Base-by-base conservation (phyloP, 331 rosid genomes). In the Quercus tomentella region DNA sequence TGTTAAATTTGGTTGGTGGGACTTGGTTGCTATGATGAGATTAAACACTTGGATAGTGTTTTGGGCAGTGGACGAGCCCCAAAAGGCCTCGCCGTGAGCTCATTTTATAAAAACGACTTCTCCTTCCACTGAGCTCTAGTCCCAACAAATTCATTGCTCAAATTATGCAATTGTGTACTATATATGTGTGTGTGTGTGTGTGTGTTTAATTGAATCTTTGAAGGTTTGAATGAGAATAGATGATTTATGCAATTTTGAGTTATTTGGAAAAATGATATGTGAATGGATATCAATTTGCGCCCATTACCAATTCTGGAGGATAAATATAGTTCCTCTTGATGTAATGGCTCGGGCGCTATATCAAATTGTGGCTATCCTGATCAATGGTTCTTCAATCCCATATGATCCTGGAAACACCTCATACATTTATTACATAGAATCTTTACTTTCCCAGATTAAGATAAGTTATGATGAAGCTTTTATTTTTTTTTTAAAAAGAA, bases 101-200 rank as follows among this genome's bases (percentile, higher is more conserved):
- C 21, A 4, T 23, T 33, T 14, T 5, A 7, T 22, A 1, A 49
- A 18, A 89, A 91, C 91, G 98, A 94, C 98, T 92, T 94, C 98
- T 94, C 98, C 98, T 94, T 94, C 98, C 97, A 72, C 98, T 92
- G 97, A 94, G 98, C 91, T 84, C 76, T 37, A 12, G 3, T 71
- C 66, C 81, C 73, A 12, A 35, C 20, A 6, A 16, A 12, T 5
- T 3, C 33, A 25, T 26, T 61, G 9, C 4, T 41, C 45, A 41
- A 41, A 0, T 9, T 41, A 41, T 2, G 45, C 3, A 41, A 41
- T 41, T 41, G 45, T 41, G 12, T 41, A 1, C 12, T 8, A 8
- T 41, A 2, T 37, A 0, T 37, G 0, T 33, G 0, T 37, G 11
- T 37, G 45, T 41, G 3, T 37, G 6, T 33, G 7, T 41, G 12